A percentile compares a stretch with the other conserved stretches of the same genome.
Conservation (phyloP, 257 asterid species). For the Verbena officinalis region DNA sequence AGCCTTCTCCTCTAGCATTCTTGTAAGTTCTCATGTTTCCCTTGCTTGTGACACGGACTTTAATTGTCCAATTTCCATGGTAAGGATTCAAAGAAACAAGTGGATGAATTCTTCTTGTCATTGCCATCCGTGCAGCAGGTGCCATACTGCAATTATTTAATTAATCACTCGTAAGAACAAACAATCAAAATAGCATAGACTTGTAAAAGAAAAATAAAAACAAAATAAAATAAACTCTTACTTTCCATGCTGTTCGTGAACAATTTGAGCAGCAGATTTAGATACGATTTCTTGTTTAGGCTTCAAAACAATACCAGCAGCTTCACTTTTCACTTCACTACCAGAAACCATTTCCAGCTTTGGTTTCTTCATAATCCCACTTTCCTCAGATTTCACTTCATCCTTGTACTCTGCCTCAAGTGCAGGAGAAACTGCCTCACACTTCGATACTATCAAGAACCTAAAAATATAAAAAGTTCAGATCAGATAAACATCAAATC, state of each 20-base stretch:
- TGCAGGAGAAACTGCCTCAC: conserved; percentile 70
- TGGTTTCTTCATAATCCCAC: conserved; percentile 32
- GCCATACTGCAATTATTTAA: conserved; percentile 58
- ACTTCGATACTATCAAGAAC: conserved; percentile 68
- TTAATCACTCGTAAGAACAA: conserved; percentile 9
- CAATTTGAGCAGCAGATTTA: conserved; percentile 88
- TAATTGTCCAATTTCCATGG: conserved; percentile 91
- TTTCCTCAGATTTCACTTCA: conserved; percentile 40
- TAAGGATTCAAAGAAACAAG: conserved; percentile 91
- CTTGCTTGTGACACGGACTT: conserved; percentile 81
- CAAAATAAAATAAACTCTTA: conserved; percentile 31
- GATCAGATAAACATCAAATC: neutral
- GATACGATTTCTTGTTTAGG: conserved; percentile 70
- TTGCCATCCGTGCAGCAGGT: conserved; percentile 82
- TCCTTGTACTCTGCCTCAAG: conserved; percentile 69
- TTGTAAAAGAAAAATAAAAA: neutral
- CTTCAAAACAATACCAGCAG: conserved; percentile 43
- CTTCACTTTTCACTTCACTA: conserved; percentile 33
- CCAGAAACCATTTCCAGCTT: conserved; percentile 40
- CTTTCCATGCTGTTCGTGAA: conserved; percentile 80
- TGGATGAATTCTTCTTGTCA: conserved; percentile 84
- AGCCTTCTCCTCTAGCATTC: conserved; percentile 92
- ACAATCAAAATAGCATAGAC: too few species aligned
- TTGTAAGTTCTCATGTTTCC: conserved; percentile 74
- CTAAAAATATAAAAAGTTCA: conserved; percentile 34